Base-by-base conservation (phyloP, 805 yeast species). In the Saccharomycopsis sp. region DNA sequence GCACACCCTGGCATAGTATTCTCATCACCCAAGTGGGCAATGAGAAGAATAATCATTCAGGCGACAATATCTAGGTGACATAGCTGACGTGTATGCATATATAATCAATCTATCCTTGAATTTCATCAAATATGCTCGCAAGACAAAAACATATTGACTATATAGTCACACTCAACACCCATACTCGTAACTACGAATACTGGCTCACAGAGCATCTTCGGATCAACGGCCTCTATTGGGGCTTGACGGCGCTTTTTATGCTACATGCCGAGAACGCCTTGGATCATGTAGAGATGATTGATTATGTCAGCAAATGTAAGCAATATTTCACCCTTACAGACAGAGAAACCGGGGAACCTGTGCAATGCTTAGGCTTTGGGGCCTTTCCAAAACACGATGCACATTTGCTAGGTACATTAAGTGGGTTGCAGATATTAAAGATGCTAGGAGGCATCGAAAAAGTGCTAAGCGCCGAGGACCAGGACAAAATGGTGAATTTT, bases 151-250 rank as follows among this genome's bases (percentile, higher is more conserved):
- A 87, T 67, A 75, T 85, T 20, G 68, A 71, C 20, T 87, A 84
- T 68, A 77, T 87, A 35, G 73, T 76, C 58, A 70, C 81, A 1
- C 71, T 86, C 50, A 85, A 85, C 64, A 72, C 77, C 53, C 75
- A 78, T 62, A 75, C 79, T 57, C 78, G 83, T 68, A 79, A 86
- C 68, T 74, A 84, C 29, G 91, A 87, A 65, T 92, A 90, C 71
- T 90, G 96, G 94, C 71, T 92, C 55, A 82, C 89, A 9, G 98
- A 94, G 67, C 98, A 94, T 69, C 75, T 94, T 54, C 78, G 97
- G 35, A 72, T 94, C 77, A 90, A 89, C 66, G 99, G 98, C 1
- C 78, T 94, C 0, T 94, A 94, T 69, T 94, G 99, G 99, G 98
- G 97, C 0, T 74, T 89, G 2, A 86, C 87, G 17, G 90, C 97